phyloP scores from a whole-genome alignment of 1,284 basidiomycete species.

The Ustilago curta region DNA sequence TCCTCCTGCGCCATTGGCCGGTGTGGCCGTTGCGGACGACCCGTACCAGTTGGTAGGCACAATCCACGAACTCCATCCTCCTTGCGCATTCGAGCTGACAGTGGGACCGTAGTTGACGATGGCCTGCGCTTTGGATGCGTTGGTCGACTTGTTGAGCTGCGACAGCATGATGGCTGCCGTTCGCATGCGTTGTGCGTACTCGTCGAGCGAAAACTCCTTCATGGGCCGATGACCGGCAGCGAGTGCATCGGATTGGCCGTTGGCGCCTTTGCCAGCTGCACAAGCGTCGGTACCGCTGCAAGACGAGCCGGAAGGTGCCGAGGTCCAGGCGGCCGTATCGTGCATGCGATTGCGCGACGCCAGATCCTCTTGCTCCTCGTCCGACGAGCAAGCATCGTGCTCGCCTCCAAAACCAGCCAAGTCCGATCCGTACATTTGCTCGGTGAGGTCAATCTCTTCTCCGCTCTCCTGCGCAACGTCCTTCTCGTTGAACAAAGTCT shows the following conservation, averaged over 20 bases:
- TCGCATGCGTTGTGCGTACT: slow-evolving; percentile 97
- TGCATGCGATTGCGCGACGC: slow-evolving; percentile 59
- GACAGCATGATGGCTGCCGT: slow-evolving; percentile 98
- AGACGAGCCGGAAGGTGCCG: slow-evolving; percentile 16
- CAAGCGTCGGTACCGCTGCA: not conserved
- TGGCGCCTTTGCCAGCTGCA: slow-evolving; percentile 1
- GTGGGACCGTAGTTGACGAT: slow-evolving; percentile 56
- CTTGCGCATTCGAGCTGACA: slow-evolving; percentile 54
- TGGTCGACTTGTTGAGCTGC: slow-evolving; percentile 78
- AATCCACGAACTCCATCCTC: slow-evolving; percentile 64
- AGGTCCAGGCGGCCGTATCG: slow-evolving; percentile 62
- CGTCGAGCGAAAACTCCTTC: slow-evolving; percentile 76
- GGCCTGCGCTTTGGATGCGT: slow-evolving; percentile 53
- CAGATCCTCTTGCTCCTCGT: slow-evolving; percentile 56
- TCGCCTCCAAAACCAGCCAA: slow-evolving; percentile 63
- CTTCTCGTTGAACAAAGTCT: not conserved
- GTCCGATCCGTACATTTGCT: slow-evolving; percentile 66
- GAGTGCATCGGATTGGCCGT: slow-evolving; percentile 11
- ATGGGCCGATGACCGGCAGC: slow-evolving; percentile 40
- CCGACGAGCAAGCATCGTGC: slow-evolving; percentile 23
- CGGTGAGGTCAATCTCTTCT: slow-evolving; percentile 66
- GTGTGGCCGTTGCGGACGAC: slow-evolving; percentile 8
- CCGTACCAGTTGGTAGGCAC: slow-evolving; percentile 62
- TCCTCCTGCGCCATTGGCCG: slow-evolving; percentile 27
- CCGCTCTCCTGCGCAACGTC: slow-evolving; percentile 22